phyloP scores from a whole-genome alignment of 2,329 filamentous ascomycete species.

The Cladosporium phlei region DNA sequence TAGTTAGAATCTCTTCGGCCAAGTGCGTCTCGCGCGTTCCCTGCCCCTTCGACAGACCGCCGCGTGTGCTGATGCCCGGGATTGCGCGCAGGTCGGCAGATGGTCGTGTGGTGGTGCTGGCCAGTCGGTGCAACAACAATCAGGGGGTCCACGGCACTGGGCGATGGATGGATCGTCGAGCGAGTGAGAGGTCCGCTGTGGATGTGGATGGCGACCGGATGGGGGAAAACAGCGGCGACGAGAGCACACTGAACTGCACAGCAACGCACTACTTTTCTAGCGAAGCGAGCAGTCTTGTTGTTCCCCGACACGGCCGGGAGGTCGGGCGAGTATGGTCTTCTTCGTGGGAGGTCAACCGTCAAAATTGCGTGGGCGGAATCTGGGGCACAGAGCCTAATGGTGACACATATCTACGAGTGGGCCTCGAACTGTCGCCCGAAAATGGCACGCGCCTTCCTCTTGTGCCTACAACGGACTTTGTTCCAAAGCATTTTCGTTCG shows the following conservation, averaged over 20 bases:
- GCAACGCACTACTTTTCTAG: slow-evolving; percentile 14
- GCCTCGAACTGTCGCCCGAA: no score
- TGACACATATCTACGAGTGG: slow-evolving; percentile 7
- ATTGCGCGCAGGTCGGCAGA: no score
- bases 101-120: no score
- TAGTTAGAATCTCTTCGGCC: no score
- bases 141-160: no score
- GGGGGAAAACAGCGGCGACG: neutral
- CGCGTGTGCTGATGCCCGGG: no score
- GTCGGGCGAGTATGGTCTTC: neutral
- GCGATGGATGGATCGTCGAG: no score
- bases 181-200: slow-evolving; percentile 3
- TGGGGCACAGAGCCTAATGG: slow-evolving; percentile 8
- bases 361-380: slow-evolving; percentile 14
- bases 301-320: slow-evolving; percentile 10
- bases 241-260: slow-evolving; percentile 3
- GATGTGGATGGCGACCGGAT: neutral
- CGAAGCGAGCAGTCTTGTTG: slow-evolving; percentile 10
- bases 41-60: no score
- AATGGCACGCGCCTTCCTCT: no score
- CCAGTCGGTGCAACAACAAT: no score
- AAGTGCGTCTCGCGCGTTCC: no score
- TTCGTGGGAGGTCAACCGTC: no score
- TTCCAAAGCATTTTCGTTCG: slow-evolving; percentile 2
- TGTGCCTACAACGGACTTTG: slow-evolving; percentile 6